Conservation (phyloP, 768 basidiomycete genomes). For the Suillus variegatus region DNA sequence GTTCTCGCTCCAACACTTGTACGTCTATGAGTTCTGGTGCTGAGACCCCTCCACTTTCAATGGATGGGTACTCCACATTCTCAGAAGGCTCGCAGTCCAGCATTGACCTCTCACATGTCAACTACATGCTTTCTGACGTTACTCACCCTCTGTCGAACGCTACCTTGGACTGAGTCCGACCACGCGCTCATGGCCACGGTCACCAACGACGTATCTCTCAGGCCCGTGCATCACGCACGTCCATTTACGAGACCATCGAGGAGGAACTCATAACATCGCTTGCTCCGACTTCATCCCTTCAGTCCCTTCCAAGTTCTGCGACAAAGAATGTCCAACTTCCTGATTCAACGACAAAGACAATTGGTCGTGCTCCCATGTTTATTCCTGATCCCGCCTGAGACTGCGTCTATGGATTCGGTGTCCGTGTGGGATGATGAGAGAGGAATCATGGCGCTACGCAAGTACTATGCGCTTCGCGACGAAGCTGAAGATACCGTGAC, state of each 20-base stretch:
- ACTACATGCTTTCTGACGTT: slow-evolving; percentile 53
- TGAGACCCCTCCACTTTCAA: slow-evolving; percentile 71
- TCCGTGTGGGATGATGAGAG: slow-evolving; percentile 67
- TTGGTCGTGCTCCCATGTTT: slow-evolving; percentile 44
- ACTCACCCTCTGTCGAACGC: slow-evolving; percentile 51
- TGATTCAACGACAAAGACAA: slow-evolving; percentile 21
- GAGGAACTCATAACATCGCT: slow-evolving; percentile 55
- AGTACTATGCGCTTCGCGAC: slow-evolving; percentile 66
- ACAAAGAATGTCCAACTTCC: slow-evolving; percentile 30
- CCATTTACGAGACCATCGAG: slow-evolving; percentile 79
- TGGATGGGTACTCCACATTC: slow-evolving; percentile 62
- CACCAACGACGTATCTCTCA: slow-evolving; percentile 73
- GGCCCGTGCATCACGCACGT: slow-evolving; percentile 60
- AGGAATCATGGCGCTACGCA: slow-evolving; percentile 64
- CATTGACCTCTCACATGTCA: slow-evolving; percentile 68
- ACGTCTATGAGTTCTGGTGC: slow-evolving; percentile 61
- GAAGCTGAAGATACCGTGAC: slow-evolving; percentile 66
- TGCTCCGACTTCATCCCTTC: slow-evolving; percentile 29
- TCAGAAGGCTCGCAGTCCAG: slow-evolving; percentile 78
- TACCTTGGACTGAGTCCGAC: slow-evolving; percentile 38
- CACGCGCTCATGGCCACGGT: slow-evolving; percentile 59
- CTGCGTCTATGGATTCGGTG: slow-evolving; percentile 45
- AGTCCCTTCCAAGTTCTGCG: slow-evolving; percentile 17
- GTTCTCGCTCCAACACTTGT: slow-evolving; percentile 70
- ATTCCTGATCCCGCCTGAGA: slow-evolving; percentile 54